Evolutionary conservation across 1,284 basidiomycete species (phyloP).

Genomic region (Mixia osmundae): DNA sequence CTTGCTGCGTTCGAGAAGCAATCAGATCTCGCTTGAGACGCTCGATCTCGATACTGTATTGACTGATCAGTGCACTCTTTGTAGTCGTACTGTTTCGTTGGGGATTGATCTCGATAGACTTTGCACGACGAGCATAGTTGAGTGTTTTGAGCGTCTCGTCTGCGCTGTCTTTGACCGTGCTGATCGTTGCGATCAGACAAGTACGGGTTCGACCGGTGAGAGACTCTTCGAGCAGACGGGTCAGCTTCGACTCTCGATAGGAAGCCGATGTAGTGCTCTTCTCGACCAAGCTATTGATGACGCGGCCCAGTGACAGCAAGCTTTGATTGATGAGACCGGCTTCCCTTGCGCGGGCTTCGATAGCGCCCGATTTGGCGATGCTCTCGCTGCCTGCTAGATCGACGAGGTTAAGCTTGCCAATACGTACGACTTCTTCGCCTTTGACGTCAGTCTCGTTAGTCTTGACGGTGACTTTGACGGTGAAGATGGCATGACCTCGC

Average conservation of each 20-base stretch:
- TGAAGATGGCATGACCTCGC: constrained; percentile 95
- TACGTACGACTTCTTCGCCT: constrained; percentile 60
- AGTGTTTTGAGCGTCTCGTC: constrained; percentile 96
- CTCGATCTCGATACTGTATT: constrained; percentile 89
- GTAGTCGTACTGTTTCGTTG: constrained; percentile 89
- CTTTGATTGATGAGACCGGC: constrained; percentile 99
- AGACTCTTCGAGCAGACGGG: constrained; percentile 91
- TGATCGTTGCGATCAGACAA: constrained; percentile 89
- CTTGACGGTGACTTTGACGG: constrained; percentile 79
- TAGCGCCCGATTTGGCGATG: constrained; percentile 84
- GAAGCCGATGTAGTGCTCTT: constrained; percentile 57
- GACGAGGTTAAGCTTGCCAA: constrained; percentile 91
- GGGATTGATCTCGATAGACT: constrained; percentile 85
- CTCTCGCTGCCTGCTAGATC: constrained; percentile 96
- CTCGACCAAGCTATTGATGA: constrained; percentile 92
- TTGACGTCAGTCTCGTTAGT: constrained; percentile 28
- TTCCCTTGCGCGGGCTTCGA: constrained; percentile 81
- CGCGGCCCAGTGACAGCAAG: constrained; percentile 77
- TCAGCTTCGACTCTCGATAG: constrained; percentile 74
- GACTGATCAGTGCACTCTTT: constrained; percentile 71
- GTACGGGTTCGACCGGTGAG: constrained; percentile 96
- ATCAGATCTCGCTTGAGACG: constrained; percentile 72
- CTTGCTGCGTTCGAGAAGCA: constrained; percentile 9
- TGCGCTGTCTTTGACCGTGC: constrained; percentile 70
- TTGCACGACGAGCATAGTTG: constrained; percentile 88